phyloP scores from a whole-genome alignment of 805 yeast species.

The Yamadazyma phyllophila region DNA sequence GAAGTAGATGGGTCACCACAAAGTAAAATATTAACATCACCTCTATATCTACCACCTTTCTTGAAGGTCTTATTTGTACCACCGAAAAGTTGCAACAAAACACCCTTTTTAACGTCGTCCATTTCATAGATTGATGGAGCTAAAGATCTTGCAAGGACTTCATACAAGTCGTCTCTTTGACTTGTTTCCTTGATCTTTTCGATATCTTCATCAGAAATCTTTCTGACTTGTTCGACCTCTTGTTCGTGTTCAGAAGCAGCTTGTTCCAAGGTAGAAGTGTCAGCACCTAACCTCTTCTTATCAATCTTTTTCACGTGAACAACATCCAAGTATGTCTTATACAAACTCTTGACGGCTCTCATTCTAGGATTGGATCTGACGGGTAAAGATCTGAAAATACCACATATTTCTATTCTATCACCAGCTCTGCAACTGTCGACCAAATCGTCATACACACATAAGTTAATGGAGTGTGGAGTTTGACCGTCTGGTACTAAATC shows the following conservation, averaged over 20 bases:
- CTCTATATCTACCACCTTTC: conserved; percentile 94
- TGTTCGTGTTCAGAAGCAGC: conserved; percentile 59
- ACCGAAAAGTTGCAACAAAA: conserved; percentile 87
- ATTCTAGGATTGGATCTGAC: conserved; percentile 84
- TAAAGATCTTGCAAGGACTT: conserved; percentile 79
- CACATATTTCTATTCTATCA: conserved; percentile 93
- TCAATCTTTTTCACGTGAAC: conserved; percentile 90
- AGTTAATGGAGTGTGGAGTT: conserved; percentile 93
- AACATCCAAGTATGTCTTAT: conserved; percentile 91
- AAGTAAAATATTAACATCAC: conserved; percentile 85
- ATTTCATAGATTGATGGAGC: conserved; percentile 97
- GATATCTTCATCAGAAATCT: conserved; percentile 67
- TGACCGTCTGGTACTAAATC: conserved; percentile 97
- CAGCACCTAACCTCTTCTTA: conserved; percentile 75
- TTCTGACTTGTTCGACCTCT: conserved; percentile 76
- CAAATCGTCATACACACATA: conserved; percentile 92
- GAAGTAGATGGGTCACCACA: conserved; percentile 99
- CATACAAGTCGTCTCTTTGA: conserved; percentile 76
- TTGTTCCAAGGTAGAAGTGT: conserved; percentile 57
- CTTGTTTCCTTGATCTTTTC: conserved; percentile 60
- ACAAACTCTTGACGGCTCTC: conserved; percentile 77
- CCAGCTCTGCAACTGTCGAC: conserved; percentile 96
- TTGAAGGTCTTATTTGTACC: conserved; percentile 87
- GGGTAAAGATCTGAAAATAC: conserved; percentile 90
- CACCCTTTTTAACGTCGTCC: conserved; percentile 96